These are phyloP conservation scores for Bonia amplexicaulis DNA, from an alignment of 176 grass and related monocot species.

Conservation along the genomic window DNA sequence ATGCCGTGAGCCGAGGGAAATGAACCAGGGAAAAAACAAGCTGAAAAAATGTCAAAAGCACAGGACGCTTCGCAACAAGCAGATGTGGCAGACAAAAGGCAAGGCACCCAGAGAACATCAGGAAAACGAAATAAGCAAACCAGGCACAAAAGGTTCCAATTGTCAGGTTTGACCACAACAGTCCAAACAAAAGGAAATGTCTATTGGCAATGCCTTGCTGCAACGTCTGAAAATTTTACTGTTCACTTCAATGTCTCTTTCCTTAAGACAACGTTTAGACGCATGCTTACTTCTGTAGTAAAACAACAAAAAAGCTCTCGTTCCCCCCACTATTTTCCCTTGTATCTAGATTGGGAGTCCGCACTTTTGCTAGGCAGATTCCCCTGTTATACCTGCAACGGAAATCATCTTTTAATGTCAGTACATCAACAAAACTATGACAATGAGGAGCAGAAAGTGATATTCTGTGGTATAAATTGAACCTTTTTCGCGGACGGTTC, in stretches of 20 bases:
- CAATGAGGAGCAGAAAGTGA: background rate
- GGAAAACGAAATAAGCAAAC: conserved; percentile 15
- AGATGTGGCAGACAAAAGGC: conserved; percentile 30
- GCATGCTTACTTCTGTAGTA: conserved; percentile 15
- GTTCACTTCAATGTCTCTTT: conserved; percentile 29
- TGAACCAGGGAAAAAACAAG: background rate
- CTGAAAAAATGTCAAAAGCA: background rate
- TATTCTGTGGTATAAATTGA: background rate
- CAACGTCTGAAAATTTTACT: conserved; percentile 25
- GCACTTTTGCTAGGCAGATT: background rate
- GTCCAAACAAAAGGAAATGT: conserved; percentile 22
- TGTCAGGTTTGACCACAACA: conserved; percentile 18
- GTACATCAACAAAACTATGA: background rate
- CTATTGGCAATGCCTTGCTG: conserved; percentile 26
- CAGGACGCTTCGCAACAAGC: conserved; percentile 3
- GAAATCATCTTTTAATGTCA: background rate
- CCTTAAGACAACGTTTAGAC: background rate
- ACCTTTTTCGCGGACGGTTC: conserved; percentile 14
- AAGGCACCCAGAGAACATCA: background rate
- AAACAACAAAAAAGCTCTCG: conserved; percentile 37
- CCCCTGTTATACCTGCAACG: conserved; percentile 24
- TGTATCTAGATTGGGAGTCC: conserved; percentile 28
- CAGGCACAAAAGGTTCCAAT: background rate
- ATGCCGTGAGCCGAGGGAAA: background rate
- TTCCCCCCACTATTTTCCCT: conserved; percentile 27